Evolutionary conservation across 768 basidiomycete genomes (phyloP), one percentile per base, ranked within the genome.

Genomic region (Calocybe indica): DNA sequence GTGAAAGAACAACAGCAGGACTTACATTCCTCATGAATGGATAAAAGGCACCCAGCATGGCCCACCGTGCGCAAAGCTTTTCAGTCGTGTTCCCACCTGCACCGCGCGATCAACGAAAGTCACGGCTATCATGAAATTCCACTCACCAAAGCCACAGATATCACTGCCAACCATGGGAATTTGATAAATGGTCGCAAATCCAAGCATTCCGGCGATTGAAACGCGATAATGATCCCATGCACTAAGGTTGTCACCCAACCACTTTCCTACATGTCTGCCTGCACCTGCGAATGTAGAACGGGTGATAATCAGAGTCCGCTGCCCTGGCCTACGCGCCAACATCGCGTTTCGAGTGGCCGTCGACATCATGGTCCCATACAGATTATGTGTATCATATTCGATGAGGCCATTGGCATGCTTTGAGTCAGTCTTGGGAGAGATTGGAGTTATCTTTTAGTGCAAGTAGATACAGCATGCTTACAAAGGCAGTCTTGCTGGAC

Each of bases 141-240:
- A 58, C 76, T 11, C 52, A 79, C 79, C 74, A 60, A 74, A 84
- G 2, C 82, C 84, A 55, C 82, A 86, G 47, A 85, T 81, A 62
- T 91, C 88, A 41, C 78, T 76, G 2, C 87, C 87, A 32, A 87
- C 78, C 84, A 89, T 84, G 0, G 87, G 87, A 1, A 86, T 63
- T 53, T 84, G 82, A 56, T 75, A 85, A 11, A 87, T 61, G 1
- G 71, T 66, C 5, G 82, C 79, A 64, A 85, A 80, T n/a, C 75
- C 77, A 28, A 86, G 66, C 67, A 85, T 80, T 5, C 81, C 82
- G 2, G 81, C 72, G 49, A 86, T 82, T 5, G 78, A 81, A 39
- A 61, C 56, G 10, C 75, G 66, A 56, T 85, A 85, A 42, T 84
- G 76, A 0, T 65, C 68, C 82, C 82, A 85, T 1, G 57, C 48